Evolutionary conservation across 106 monocot genomes (phyloP), one percentile per base, ranked within the genome.

Genomic region (Allium fistulosum): DNA sequence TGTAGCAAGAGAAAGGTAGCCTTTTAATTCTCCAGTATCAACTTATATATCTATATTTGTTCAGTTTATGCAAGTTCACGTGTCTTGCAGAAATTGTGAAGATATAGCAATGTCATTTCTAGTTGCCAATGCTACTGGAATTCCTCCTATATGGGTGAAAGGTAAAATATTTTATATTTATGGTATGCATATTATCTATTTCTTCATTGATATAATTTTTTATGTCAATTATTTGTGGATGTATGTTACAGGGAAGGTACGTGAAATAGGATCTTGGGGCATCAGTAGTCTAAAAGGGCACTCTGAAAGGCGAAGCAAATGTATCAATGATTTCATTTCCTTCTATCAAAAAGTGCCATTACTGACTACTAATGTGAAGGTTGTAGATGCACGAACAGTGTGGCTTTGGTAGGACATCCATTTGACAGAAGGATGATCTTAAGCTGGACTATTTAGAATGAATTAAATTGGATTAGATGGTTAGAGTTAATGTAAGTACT

Each of bases 91-190:
- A 74, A 68, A 85, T 66, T 96, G 90, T 75, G 90, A 91, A 70
- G 90, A 91, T 37, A 84, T 91, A 70, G 90, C 90, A 7, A 91
- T 91, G 90, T 81, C 90, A 62, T 65, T 91, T 10, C 83, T 91
- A 45, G 77, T 91, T 49, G 78, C 90, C 27, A 91, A 91, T 75
- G 69, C 70, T 13, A 81, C 81, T 53, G 72, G 67, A 53, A 76
- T 79, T 62, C 77, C 90, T 55, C 90, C 90, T 9, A 75, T 91
- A 14, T 91, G 91, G 91, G 91, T 87, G 10, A 77, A 80, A 82
- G 91, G 91, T 87, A 62, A 63, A 71, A 26, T 28, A 61, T 61
- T n/a, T 26, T n/a, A 4, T 18, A 18, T 9, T 26, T 45, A 28
- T 9, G n/a, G n/a, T 8, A 48, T 49, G 37, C 16, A 49, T 37